phyloP scores from a whole-genome alignment of 2,329 filamentous ascomycete species.

The Sarocladium brachiariae region DNA sequence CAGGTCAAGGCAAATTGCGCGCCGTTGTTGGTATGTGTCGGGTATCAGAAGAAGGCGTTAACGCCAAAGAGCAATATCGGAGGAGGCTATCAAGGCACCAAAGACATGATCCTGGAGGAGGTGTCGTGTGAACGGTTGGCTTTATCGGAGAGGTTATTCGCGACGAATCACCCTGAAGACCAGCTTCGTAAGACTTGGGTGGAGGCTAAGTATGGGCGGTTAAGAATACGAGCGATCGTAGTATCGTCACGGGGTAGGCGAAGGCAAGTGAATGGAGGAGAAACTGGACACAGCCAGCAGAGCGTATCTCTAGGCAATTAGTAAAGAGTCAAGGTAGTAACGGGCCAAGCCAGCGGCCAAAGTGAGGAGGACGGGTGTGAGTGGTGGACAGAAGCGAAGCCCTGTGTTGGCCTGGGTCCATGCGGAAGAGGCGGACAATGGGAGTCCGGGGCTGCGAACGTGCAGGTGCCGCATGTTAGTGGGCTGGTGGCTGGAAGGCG shows the following conservation, averaged over 20 bases:
- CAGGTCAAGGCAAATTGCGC: neutral
- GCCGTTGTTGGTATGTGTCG: neutral
- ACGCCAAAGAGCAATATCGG: neutral
- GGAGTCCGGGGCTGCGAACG: neutral
- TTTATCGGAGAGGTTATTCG: neutral
- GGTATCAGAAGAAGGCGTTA: neutral
- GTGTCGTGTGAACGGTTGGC: neutral
- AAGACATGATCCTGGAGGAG: slow-evolving; percentile 4
- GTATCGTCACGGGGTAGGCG: neutral
- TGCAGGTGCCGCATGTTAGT: neutral
- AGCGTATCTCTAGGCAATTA: slow-evolving; percentile 2
- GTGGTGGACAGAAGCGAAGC: neutral
- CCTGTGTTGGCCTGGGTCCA: neutral
- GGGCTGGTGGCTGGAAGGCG: neutral
- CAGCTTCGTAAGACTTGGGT: neutral
- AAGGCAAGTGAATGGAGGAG: neutral
- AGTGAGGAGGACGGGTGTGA: slow-evolving; percentile 3
- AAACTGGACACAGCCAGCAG: neutral
- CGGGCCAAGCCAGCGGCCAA: slow-evolving; percentile 8
- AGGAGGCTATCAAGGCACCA: neutral
- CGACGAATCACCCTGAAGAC: neutral
- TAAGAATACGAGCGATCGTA: neutral
- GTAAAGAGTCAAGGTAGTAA: slow-evolving; percentile 7
- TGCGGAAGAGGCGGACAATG: slow-evolving; percentile 8
- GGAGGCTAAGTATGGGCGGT: neutral